Percentiles rank a stretch among this genome's conserved stretches.
phyloP scores from a whole-genome alignment of 768 basidiomycete species.

The Vishniacozyma victoriae region DNA sequence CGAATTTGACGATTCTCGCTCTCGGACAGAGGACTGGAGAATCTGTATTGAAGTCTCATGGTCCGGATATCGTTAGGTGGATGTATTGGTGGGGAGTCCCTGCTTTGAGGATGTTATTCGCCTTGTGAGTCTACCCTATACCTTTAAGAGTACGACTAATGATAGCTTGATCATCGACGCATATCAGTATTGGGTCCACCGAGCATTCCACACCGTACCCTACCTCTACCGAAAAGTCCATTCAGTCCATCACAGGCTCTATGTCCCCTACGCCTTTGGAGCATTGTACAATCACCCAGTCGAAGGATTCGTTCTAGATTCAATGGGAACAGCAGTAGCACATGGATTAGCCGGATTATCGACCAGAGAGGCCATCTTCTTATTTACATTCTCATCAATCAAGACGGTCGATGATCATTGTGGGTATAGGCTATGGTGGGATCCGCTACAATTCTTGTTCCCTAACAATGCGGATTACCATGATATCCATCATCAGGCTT shows the following conservation, averaged over 20 bases:
- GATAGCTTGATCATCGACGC: constrained; percentile 86
- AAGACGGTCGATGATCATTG: constrained; percentile 98
- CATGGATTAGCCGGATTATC: constrained; percentile 64
- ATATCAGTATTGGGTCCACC: constrained; percentile 97
- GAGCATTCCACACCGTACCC: constrained; percentile 80
- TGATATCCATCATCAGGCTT: constrained; percentile 92
- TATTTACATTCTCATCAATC: constrained; percentile 75
- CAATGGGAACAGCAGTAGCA: constrained; percentile 70
- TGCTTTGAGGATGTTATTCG: constrained; percentile 61
- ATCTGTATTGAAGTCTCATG: constrained; percentile 48
- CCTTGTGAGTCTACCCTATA: constrained; percentile 64
- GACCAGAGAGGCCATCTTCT: constrained; percentile 71
- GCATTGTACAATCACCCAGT: constrained; percentile 95
- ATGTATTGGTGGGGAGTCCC: constrained; percentile 95
- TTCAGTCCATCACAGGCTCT: constrained; percentile 89
- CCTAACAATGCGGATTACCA: constrained; percentile 93
- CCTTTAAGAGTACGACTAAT: not conserved
- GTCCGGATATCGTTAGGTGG: constrained; percentile 54
- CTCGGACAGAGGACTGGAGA: constrained; percentile 51
- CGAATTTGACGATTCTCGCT: constrained; percentile 46
- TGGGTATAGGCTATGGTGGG: constrained; percentile 81
- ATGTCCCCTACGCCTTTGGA: constrained; percentile 94
- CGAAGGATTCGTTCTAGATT: constrained; percentile 87
- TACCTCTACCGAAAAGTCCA: constrained; percentile 88
- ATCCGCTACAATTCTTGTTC: constrained; percentile 79